These are phyloP conservation scores for Panicum miliaceum DNA, from an alignment of 176 grass and related monocot species.

Conservation along the genomic window DNA sequence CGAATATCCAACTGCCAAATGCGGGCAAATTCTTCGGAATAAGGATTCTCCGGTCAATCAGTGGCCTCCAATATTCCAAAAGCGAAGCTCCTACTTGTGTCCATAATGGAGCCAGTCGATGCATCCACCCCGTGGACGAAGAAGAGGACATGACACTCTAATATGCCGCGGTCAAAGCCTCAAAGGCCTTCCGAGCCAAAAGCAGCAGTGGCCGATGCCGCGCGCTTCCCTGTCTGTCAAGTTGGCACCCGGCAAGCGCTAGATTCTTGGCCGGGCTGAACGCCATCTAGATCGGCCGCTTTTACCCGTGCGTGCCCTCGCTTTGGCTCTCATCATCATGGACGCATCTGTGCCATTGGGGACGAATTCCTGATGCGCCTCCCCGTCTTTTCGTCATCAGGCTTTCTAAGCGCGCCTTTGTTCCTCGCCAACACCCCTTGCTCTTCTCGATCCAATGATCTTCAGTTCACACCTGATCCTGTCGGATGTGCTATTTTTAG, in stretches of 20 bases:
- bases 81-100: conserved; percentile 37
- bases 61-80: conserved; percentile 44
- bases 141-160: conserved; percentile 15
- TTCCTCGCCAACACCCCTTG: conserved; percentile 12
- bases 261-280: conserved; percentile 38
- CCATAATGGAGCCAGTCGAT: conserved; percentile 36
- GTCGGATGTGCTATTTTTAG: neutral
- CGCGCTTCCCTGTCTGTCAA: conserved; percentile 31
- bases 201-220: conserved; percentile 15
- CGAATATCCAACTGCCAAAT: conserved; percentile 32
- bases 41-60: conserved; percentile 39
- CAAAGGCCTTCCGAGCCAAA: neutral
- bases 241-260: conserved; percentile 35
- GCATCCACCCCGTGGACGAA: neutral
- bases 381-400: neutral
- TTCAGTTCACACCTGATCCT: conserved; percentile 12
- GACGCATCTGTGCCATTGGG: conserved; percentile 32
- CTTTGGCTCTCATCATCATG: conserved; percentile 36
- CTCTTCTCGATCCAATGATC: conserved; percentile 26
- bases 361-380: conserved; percentile 23
- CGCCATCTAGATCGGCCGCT: conserved; percentile 27
- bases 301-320: conserved; percentile 28
- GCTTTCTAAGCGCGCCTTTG: conserved; percentile 15
- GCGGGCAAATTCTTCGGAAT: neutral
- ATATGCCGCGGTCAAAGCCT: conserved; percentile 43